phyloP scores from a whole-genome alignment of 2,329 filamentous ascomycete species.

The Karstenula rhodostoma region DNA sequence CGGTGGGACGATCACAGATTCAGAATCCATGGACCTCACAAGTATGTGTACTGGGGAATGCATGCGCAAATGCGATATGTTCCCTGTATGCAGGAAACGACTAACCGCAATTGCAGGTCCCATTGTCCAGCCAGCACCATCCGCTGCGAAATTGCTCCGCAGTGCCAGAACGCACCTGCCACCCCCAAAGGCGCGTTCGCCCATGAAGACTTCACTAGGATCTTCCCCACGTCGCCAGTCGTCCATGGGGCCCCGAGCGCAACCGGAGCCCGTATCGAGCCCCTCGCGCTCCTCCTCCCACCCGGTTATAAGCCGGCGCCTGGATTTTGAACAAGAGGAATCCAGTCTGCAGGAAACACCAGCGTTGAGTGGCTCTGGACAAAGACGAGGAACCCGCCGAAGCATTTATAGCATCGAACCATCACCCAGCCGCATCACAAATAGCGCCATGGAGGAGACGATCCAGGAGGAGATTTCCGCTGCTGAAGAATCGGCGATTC shows the following conservation, averaged over 20 bases:
- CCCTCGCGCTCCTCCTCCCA: slow-evolving; percentile 42
- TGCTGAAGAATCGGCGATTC: slow-evolving; percentile 33
- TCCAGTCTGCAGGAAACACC: slow-evolving; percentile 43
- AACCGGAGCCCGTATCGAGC: slow-evolving; percentile 48
- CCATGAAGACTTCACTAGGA: slow-evolving; percentile 67
- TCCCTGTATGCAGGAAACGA: neutral
- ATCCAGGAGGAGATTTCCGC: slow-evolving; percentile 41
- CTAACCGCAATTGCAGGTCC: slow-evolving; percentile 50
- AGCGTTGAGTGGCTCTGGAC: slow-evolving; percentile 44
- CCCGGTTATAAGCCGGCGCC: slow-evolving; percentile 60
- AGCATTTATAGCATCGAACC: slow-evolving; percentile 45
- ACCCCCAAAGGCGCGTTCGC: slow-evolving; percentile 64
- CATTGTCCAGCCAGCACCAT: slow-evolving; percentile 58
- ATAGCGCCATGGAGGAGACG: slow-evolving; percentile 40
- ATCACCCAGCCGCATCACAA: slow-evolving; percentile 39
- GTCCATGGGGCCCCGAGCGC: slow-evolving; percentile 63
- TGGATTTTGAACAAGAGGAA: slow-evolving; percentile 62
- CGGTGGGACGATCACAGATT: slow-evolving; percentile 56
- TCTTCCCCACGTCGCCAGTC: slow-evolving; percentile 69
- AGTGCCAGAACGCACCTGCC: slow-evolving; percentile 55
- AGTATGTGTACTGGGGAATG: slow-evolving; percentile 57
- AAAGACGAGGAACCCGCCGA: slow-evolving; percentile 39
- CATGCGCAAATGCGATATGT: neutral
- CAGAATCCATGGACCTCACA: slow-evolving; percentile 69
- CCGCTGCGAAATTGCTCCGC: slow-evolving; percentile 56